Percentiles rank a stretch among this genome's conserved stretches.
Evolutionary conservation across 306 rosid genomes (phyloP).

Genomic region (Trifolium pratense): DNA sequence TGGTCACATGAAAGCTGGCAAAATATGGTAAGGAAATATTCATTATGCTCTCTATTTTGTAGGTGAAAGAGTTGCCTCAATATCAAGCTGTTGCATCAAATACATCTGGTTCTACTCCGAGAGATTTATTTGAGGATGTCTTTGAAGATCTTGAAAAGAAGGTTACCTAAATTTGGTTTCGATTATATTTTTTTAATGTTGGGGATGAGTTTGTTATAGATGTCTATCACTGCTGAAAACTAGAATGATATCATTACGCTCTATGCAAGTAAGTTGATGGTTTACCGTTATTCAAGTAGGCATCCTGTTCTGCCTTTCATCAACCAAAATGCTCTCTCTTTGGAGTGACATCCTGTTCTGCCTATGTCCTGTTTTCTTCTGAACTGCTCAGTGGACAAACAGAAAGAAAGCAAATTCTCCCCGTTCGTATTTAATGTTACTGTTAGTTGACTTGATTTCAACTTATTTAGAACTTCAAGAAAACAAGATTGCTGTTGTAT

Average conservation of each 20-base stretch:
- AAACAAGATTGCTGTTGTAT: slow-evolving; percentile 23
- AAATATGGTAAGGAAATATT: slow-evolving; percentile 9
- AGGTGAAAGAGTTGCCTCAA: slow-evolving; percentile 90
- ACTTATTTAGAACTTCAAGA: slow-evolving; percentile 28
- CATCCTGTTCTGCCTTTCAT: too few relatives aligned
- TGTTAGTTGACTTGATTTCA: slow-evolving; percentile 23
- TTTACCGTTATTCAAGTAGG: slow-evolving; percentile 25
- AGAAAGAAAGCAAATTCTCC: slow-evolving; percentile 1
- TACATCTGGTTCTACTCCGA: slow-evolving; percentile 91
- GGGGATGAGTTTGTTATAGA: slow-evolving; percentile 12
- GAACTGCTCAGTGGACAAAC: slow-evolving; percentile 6
- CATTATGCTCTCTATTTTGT: slow-evolving; percentile 35
- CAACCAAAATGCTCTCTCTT: background rate
- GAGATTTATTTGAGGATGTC: slow-evolving; percentile 89
- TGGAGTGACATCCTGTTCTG: slow-evolving; percentile 27
- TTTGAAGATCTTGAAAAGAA: slow-evolving; percentile 78
- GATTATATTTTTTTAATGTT: slow-evolving; percentile 23
- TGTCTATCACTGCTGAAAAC: slow-evolving; percentile 4
- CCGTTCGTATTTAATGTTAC: slow-evolving; percentile 6
- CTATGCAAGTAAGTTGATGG: background rate
- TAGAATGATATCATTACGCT: slow-evolving; percentile 13
- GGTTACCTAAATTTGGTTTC: slow-evolving; percentile 49
- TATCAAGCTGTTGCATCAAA: slow-evolving; percentile 93
- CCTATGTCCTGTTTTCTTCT: slow-evolving; percentile 25
- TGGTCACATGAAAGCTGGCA: slow-evolving; percentile 34